Conservation (phyloP, 78 protist species). For the Diacronema lutheri region DNA sequence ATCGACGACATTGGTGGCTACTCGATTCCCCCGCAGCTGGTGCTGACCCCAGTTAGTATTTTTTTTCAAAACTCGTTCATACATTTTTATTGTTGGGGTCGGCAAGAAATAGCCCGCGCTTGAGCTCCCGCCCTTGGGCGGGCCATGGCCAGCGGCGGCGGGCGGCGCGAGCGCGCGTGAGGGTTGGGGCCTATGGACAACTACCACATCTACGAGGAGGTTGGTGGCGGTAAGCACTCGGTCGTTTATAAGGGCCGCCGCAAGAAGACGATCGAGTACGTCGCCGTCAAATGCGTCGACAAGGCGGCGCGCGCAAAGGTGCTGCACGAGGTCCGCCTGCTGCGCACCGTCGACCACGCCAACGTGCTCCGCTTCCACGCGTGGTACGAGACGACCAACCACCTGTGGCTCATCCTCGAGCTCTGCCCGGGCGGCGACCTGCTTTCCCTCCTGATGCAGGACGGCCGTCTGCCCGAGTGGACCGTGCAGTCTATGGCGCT, state of each 20-base stretch:
- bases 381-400: constrained; percentile 72
- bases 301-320: constrained; percentile 35
- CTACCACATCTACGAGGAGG: constrained; percentile 23
- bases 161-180: too few species aligned
- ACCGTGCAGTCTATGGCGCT: constrained; percentile 6
- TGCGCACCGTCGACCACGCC: constrained; percentile 46
- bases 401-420: constrained; percentile 70
- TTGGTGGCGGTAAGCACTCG: constrained; percentile 50
- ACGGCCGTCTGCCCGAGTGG: constrained; percentile 35
- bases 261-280: constrained; percentile 52
- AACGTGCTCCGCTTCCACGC: constrained; percentile 48
- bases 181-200: too few species aligned
- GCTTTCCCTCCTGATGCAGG: constrained; percentile 23
- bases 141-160: too few species aligned
- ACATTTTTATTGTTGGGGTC: too few species aligned
- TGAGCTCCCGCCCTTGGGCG: too few species aligned
- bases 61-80: too few species aligned
- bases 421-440: constrained; percentile 58
- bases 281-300: constrained; percentile 51
- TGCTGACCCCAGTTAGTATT: too few species aligned
- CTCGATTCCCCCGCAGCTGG: too few species aligned
- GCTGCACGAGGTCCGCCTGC: constrained; percentile 38
- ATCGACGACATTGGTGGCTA: too few species aligned
- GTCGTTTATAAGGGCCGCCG: constrained; percentile 65
- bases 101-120: too few species aligned